A percentile compares a stretch with the other conserved stretches of the same genome.
Conservation (phyloP, 148 eudicot genomes). For the Rhododendron mucronatum region DNA sequence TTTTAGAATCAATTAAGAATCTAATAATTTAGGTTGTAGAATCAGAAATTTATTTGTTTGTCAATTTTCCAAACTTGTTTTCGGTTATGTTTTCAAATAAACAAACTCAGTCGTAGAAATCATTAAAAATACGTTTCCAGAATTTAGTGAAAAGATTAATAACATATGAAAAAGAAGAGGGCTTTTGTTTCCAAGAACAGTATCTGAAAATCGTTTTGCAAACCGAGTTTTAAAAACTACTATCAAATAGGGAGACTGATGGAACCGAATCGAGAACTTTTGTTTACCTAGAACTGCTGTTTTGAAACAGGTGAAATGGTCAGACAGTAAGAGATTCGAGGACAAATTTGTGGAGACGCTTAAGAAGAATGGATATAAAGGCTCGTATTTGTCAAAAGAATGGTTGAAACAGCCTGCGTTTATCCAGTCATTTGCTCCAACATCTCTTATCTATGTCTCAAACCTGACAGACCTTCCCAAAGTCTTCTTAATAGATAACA, state of each 20-base stretch:
- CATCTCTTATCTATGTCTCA: constrained; percentile 69
- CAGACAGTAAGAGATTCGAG: constrained; percentile 71
- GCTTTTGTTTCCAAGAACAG: not conserved
- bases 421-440: constrained; percentile 96
- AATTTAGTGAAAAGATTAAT: not conserved
- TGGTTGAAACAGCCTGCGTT: constrained; percentile 92
- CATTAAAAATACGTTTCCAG: not conserved
- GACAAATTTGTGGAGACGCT: constrained; percentile 75
- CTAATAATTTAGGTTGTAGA: not conserved
- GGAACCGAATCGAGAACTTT: not conserved
- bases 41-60: not conserved
- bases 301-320: constrained; percentile 79
- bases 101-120: not conserved
- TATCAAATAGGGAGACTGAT: not conserved
- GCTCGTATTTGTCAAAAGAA: constrained; percentile 75
- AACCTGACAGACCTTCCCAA: constrained; percentile 81
- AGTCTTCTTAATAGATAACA: constrained; percentile 72
- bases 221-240: not conserved
- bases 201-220: not conserved
- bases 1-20: not conserved
- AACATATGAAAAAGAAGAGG: not conserved
- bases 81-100: not conserved
- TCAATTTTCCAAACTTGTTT: not conserved
- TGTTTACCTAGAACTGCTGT: not conserved
- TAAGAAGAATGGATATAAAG: constrained; percentile 77